Percentiles rank a stretch among this genome's conserved stretches.
These are phyloP conservation scores for Paraphaeosphaeria minitans DNA, from an alignment of 2,329 filamentous ascomycete species.

Conservation along the genomic window DNA sequence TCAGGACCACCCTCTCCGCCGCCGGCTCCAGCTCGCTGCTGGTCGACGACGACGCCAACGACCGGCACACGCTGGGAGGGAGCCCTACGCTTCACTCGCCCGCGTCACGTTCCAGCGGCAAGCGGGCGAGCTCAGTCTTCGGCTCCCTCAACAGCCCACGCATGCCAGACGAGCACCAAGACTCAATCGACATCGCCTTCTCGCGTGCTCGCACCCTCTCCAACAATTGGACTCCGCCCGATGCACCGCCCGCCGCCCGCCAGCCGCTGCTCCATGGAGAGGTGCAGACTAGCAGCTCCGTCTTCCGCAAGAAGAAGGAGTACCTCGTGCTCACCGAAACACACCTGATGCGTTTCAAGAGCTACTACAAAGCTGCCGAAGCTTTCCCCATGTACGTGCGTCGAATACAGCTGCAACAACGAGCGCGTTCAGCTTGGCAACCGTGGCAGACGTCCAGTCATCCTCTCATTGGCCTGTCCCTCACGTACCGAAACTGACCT, in stretches of 20 bases:
- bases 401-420: not conserved
- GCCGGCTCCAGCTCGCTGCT: constrained; percentile 30
- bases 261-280: constrained; percentile 69
- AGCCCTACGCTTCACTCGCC: constrained; percentile 18
- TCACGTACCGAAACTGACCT: constrained; percentile 16
- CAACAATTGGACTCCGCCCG: constrained; percentile 50
- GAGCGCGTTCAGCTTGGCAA: not conserved
- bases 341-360: constrained; percentile 72
- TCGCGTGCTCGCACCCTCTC: constrained; percentile 54
- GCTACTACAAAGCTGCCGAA: constrained; percentile 67
- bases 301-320: constrained; percentile 75
- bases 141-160: constrained; percentile 62
- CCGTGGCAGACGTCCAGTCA: not conserved
- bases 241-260: constrained; percentile 43
- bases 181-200: constrained; percentile 54
- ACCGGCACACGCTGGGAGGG: constrained; percentile 17
- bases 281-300: constrained; percentile 70
- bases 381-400: constrained; percentile 56
- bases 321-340: constrained; percentile 73
- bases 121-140: constrained; percentile 57
- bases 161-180: constrained; percentile 59
- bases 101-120: constrained; percentile 29
- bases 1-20: constrained; percentile 40
- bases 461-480: not conserved
- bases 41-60: constrained; percentile 23